A percentile compares a stretch with the other conserved stretches of the same genome.
Evolutionary conservation across 2,329 filamentous ascomycete genomes (phyloP).

Genomic region (Xylaria sp.): DNA sequence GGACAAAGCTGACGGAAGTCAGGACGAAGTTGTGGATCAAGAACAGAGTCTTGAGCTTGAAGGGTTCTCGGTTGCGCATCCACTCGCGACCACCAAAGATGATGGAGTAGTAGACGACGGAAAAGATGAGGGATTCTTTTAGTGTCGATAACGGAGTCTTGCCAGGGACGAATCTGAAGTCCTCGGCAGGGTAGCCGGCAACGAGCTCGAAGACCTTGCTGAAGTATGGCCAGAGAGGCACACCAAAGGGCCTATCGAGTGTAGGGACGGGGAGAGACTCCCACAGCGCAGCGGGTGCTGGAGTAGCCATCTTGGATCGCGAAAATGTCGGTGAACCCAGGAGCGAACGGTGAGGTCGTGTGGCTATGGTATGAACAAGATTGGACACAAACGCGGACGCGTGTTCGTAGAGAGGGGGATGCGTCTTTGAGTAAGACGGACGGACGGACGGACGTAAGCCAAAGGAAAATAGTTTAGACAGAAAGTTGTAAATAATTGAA

Average conservation of each 20-base stretch:
- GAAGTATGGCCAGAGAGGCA: slow-evolving; percentile 94
- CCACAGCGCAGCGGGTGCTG: slow-evolving; percentile 52
- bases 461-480: not conserved
- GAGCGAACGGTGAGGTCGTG: not conserved
- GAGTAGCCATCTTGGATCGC: slow-evolving; percentile 35
- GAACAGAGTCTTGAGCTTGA: slow-evolving; percentile 88
- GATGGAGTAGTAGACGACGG: slow-evolving; percentile 88
- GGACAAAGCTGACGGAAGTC: slow-evolving; percentile 79
- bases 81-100: slow-evolving; percentile 91
- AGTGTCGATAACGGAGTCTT: slow-evolving; percentile 90
- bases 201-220: slow-evolving; percentile 80
- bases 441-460: no score
- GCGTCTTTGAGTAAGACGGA: no score
- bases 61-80: slow-evolving; percentile 85
- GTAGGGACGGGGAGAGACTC: slow-evolving; percentile 72
- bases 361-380: not conserved
- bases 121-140: slow-evolving; percentile 78
- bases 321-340: not conserved
- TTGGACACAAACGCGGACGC: not conserved
- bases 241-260: slow-evolving; percentile 88
- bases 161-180: slow-evolving; percentile 84
- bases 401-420: not conserved
- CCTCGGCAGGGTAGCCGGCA: slow-evolving; percentile 80
- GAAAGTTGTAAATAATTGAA: slow-evolving; percentile 44
- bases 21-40: slow-evolving; percentile 97